Base-by-base conservation (phyloP, 208 protist species). In the Endotrypanum monterogeii region DNA sequence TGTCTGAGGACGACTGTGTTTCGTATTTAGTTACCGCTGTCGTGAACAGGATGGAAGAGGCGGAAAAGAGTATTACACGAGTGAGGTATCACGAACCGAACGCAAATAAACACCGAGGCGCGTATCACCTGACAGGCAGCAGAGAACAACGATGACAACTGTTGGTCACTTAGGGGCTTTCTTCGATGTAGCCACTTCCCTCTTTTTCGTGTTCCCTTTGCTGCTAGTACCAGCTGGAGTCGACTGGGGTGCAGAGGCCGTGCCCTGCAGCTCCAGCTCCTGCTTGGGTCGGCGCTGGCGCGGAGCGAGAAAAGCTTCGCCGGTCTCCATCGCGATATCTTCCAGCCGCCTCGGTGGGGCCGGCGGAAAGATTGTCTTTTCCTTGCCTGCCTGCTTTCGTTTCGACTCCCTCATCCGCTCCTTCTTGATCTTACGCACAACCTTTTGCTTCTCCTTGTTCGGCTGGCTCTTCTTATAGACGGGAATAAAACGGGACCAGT, bases 401-500 rank as follows among this genome's bases (percentile, higher is more conserved):
- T 95, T 79, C 14, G 82, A 68, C 11, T 80, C 88, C 71, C 88
- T 83, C 46, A 85, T 68, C 20, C 89, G 80, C 62, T 96, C 92
- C 84, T 95, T 96, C 82, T 98, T 94, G 55, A 88, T 85, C 83
- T 97, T 98, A 56, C 81, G 84, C 44, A 97, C 78, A 20, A 73
- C 90, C 86, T 97, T 97, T 39, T 87, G 84, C 79, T 98, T 98
- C 77, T 95, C 91, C 82, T 96, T 96, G 78, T 96, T 96, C 18
- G 87, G 88, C 30, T 93, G 76, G 35, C 72, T 92, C 84, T 96
- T 96, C 85, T 97, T 95, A 83, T 98, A 99, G 50, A 99, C 89
- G 1, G 99, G 99, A 37, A 99, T 90, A 85, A 99, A 99, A 51
- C 98, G 90, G 2, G 98, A 98, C 99, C 99, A 99, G 76, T 95